phyloP scores from a whole-genome alignment of 2,329 filamentous ascomycete species.

The Basipetospora sp. region DNA sequence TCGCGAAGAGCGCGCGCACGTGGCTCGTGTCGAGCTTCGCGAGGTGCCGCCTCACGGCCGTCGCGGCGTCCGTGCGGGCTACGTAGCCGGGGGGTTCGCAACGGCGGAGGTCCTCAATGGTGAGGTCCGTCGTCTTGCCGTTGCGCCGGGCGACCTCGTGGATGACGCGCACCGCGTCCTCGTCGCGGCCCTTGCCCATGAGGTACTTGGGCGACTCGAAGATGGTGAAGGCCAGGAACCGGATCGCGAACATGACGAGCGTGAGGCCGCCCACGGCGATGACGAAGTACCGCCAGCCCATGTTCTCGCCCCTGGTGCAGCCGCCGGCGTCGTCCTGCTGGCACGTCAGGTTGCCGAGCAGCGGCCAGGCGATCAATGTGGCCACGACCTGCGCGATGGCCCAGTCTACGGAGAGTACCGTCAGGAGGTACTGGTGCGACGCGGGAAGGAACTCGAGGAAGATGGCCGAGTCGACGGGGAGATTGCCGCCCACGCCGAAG shows the following conservation, averaged over 20 bases:
- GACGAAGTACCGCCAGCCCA: constrained; percentile 36
- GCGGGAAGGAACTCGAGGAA: constrained; percentile 37
- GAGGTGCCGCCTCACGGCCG: constrained; percentile 19
- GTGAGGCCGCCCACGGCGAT: constrained; percentile 30
- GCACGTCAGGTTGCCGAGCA: constrained; percentile 28
- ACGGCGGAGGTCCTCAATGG: constrained; percentile 22
- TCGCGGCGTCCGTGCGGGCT: constrained; percentile 18
- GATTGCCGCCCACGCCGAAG: constrained; percentile 32
- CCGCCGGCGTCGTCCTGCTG: constrained; percentile 16
- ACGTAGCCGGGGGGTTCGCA: constrained; percentile 21
- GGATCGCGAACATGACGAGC: constrained; percentile 27
- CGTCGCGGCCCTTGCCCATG: constrained; percentile 27
- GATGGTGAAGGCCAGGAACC: constrained; percentile 32
- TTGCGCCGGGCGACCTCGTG: constrained; percentile 30
- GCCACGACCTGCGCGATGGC: constrained; percentile 35
- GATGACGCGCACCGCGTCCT: constrained; percentile 31
- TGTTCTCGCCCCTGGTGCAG: constrained; percentile 27
- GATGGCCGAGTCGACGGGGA: constrained; percentile 36
- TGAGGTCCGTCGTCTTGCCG: constrained; percentile 20
- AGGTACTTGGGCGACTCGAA: constrained; percentile 33
- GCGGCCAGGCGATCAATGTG: constrained; percentile 29
- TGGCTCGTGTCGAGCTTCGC: constrained; percentile 30
- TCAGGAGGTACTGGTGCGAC: constrained; percentile 32
- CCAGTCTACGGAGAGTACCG: constrained; percentile 33
- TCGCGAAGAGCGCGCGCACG: constrained; percentile 49